Evolutionary conservation across 495 filamentous ascomycete species (phyloP).

Genomic region (Penicillium turbatum): DNA sequence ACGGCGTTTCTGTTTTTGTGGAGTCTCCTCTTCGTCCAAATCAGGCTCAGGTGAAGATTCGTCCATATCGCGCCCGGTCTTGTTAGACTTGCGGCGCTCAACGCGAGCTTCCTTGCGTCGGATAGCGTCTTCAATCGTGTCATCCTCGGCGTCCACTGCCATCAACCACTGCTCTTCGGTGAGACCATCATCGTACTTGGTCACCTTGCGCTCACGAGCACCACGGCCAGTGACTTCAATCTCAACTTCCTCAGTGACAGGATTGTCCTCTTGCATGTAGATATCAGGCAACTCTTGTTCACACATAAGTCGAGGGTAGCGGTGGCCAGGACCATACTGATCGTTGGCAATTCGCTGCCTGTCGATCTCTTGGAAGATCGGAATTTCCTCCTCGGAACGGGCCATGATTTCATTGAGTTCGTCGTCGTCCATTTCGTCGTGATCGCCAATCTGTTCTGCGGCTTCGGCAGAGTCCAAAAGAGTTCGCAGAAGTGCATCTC

Average conservation of each 20-base stretch:
- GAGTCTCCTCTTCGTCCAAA: constrained; percentile 73
- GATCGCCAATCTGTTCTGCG: constrained; percentile 73
- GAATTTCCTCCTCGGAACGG: constrained; percentile 67
- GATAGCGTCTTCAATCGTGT: constrained; percentile 87
- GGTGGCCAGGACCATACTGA: constrained; percentile 65
- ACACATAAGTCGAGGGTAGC: constrained; percentile 71
- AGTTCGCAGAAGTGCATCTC: constrained; percentile 89
- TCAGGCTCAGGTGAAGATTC: constrained; percentile 74
- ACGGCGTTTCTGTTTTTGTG: constrained; percentile 64
- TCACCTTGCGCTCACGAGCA: constrained; percentile 85
- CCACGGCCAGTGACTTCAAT: constrained; percentile 80
- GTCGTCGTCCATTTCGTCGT: constrained; percentile 93
- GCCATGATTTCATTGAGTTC: constrained; percentile 88
- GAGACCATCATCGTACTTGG: constrained; percentile 94
- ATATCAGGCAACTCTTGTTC: constrained; percentile 91
- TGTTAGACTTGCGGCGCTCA: constrained; percentile 70
- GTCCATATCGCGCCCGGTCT: constrained; percentile 37
- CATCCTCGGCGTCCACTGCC: constrained; percentile 94
- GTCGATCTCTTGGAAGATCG: constrained; percentile 72
- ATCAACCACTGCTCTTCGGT: constrained; percentile 95
- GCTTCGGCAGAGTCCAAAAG: constrained; percentile 86
- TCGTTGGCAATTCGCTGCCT: constrained; percentile 59
- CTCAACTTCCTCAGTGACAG: constrained; percentile 70
- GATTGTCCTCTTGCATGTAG: constrained; percentile 81
- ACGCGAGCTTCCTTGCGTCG: constrained; percentile 83